These are phyloP conservation scores for Teratosphaeria destructans DNA, from an alignment of 2,329 filamentous ascomycete species.

Conservation along the genomic window DNA sequence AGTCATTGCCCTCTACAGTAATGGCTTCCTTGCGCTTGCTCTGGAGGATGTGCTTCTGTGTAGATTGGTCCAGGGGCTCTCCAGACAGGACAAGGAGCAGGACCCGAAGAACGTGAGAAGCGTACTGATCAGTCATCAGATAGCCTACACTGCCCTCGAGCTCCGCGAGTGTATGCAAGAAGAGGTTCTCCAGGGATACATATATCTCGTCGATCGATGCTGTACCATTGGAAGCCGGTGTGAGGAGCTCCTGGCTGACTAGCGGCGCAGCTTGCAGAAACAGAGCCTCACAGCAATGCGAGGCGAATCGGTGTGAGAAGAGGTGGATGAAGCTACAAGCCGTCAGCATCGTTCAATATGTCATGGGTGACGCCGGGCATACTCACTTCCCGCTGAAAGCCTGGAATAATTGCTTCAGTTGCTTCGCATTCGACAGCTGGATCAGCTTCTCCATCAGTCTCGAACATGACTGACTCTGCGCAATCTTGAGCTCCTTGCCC, in stretches of 20 bases:
- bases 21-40: constrained; percentile 89
- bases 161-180: constrained; percentile 74
- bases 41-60: constrained; percentile 65
- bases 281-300: constrained; percentile 90
- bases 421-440: constrained; percentile 61
- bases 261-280: constrained; percentile 74
- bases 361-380: neutral
- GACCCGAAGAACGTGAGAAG: constrained; percentile 81
- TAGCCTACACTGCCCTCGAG: constrained; percentile 75
- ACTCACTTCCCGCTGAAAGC: constrained; percentile 68
- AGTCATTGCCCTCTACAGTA: constrained; percentile 45
- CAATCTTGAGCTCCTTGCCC: constrained; percentile 91
- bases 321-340: constrained; percentile 61
- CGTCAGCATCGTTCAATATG: neutral
- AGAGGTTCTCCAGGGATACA: constrained; percentile 70
- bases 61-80: constrained; percentile 59
- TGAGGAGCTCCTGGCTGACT: constrained; percentile 60
- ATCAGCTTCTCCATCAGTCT: constrained; percentile 87
- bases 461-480: constrained; percentile 91
- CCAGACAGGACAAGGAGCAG: constrained; percentile 79
- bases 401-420: constrained; percentile 78
- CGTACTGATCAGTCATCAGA: constrained; percentile 77
- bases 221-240: constrained; percentile 20
- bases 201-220: constrained; percentile 35
- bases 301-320: constrained; percentile 90